Conservation (phyloP, 1,139 yeast species). For the Saccharomycopsis phalli region DNA sequence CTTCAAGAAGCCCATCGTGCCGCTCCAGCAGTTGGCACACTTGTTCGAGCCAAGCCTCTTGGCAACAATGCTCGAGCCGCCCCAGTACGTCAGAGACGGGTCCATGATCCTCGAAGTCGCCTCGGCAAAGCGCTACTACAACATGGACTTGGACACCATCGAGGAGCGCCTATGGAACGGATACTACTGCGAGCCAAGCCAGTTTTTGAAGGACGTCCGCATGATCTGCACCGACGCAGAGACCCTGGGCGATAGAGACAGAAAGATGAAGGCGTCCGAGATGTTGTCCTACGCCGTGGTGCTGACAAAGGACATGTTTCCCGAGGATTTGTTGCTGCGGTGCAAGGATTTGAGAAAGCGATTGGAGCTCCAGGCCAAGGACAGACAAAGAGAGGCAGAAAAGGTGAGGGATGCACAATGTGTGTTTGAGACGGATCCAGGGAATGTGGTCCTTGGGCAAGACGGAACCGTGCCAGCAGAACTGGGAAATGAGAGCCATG, state of each 20-base stretch:
- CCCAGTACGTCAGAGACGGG: constrained; percentile 55
- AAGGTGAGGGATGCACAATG: too few relatives aligned
- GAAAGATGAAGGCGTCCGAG: constrained; percentile 83
- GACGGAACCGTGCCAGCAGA: too few relatives aligned
- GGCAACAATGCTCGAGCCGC: constrained; percentile 22
- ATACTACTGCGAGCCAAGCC: constrained; percentile 85
- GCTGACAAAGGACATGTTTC: constrained; percentile 81
- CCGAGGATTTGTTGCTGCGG: constrained; percentile 62
- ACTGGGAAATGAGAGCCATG: too few relatives aligned
- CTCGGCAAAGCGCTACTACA: constrained; percentile 65
- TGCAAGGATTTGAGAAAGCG: constrained; percentile 69
- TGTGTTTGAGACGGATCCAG: too few relatives aligned
- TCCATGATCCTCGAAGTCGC: constrained; percentile 73
- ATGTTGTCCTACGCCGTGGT: constrained; percentile 96
- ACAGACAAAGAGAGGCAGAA: constrained; percentile 20
- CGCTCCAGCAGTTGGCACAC: constrained; percentile 63
- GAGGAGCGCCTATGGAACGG: constrained; percentile 98
- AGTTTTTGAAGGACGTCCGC: constrained; percentile 75
- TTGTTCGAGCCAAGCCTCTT: constrained; percentile 53
- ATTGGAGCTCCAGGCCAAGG: constrained; percentile 28
- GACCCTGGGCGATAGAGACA: constrained; percentile 72
- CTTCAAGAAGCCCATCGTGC: constrained; percentile 84
- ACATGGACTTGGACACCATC: constrained; percentile 88
- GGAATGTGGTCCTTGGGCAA: too few relatives aligned
- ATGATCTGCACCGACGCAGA: constrained; percentile 75